Percentiles rank a stretch among this genome's conserved stretches.
These are phyloP conservation scores for Elsinoe perseae DNA, from an alignment of 2,329 filamentous ascomycete species.

Conservation along the genomic window DNA sequence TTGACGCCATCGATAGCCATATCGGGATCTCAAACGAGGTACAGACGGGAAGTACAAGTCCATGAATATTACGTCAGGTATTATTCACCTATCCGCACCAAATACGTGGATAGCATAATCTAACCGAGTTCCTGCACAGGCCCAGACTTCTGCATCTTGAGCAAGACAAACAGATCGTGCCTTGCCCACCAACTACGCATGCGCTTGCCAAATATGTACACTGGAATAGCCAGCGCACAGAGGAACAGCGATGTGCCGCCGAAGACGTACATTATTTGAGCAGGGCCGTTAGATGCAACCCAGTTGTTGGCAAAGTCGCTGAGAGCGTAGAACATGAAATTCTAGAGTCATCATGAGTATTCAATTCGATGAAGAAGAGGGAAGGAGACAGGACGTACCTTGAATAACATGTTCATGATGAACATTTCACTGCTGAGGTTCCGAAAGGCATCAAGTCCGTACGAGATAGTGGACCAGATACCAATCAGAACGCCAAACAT, in stretches of 20 bases:
- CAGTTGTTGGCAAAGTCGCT: conserved; percentile 26
- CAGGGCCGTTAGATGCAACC: conserved; percentile 23
- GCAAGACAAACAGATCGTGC: conserved; percentile 19
- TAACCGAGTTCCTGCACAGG: conserved; percentile 13
- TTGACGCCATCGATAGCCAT: no score
- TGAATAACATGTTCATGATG: conserved; percentile 28
- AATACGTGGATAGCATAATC: neutral
- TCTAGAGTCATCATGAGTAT: conserved; percentile 18
- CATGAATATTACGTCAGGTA: neutral
- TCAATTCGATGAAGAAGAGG: neutral
- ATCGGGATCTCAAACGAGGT: no score
- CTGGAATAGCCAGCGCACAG: conserved; percentile 22
- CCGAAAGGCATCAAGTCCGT: conserved; percentile 26
- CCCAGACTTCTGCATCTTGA: conserved; percentile 19
- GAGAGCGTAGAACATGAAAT: conserved; percentile 28
- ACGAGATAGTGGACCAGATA: conserved; percentile 23
- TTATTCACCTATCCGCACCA: neutral
- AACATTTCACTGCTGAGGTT: conserved; percentile 26
- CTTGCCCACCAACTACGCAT: conserved; percentile 19
- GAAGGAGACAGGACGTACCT: conserved; percentile 15
- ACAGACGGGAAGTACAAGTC: no score
- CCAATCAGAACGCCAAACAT: conserved; percentile 26
- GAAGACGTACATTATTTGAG: conserved; percentile 27
- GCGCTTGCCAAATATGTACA: conserved; percentile 26
- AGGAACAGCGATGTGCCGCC: conserved; percentile 26